Evolutionary conservation across 192 early-diverging fungal species (phyloP).

Genomic region (Entrophospora sp.): DNA sequence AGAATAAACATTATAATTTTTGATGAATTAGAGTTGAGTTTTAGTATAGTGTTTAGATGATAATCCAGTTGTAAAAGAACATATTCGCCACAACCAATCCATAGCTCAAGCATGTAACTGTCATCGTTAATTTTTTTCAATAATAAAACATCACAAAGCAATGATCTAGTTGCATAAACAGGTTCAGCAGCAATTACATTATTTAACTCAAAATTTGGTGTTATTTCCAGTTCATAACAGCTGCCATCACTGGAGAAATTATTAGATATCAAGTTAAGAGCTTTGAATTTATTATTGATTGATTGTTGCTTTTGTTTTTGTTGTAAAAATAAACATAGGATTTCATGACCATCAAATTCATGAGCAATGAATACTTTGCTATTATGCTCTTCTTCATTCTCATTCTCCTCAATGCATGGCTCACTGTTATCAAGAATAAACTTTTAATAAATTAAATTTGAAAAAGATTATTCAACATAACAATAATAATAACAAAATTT

Average conservation of each 20-base stretch:
- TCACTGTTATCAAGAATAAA: too few relatives aligned
- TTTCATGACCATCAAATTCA: slow-evolving; percentile 19
- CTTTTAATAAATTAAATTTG: too few relatives aligned
- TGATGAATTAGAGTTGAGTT: too few relatives aligned
- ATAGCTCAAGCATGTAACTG: slow-evolving; percentile 4
- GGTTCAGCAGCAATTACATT: slow-evolving; percentile 33
- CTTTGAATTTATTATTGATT: too few relatives aligned
- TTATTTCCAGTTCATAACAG: slow-evolving; percentile 12
- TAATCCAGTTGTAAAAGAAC: background rate
- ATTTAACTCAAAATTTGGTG: slow-evolving; percentile 21
- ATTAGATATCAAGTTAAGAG: too few relatives aligned
- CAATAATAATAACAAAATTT: too few relatives aligned
- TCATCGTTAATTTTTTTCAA: slow-evolving; percentile 11
- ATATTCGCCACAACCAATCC: slow-evolving; percentile 5
- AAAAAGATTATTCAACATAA: too few relatives aligned
- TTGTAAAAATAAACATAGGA: slow-evolving; percentile 25
- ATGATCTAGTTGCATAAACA: slow-evolving; percentile 27
- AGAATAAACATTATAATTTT: too few relatives aligned
- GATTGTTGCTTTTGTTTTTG: slow-evolving; percentile 16
- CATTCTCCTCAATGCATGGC: too few relatives aligned
- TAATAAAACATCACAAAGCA: slow-evolving; percentile 32
- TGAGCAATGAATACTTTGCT: slow-evolving; percentile 29
- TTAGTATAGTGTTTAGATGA: too few relatives aligned
- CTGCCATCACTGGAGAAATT: too few relatives aligned
- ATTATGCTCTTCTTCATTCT: too few relatives aligned